These are phyloP conservation scores for Cardamine chenopodiifolia DNA, from an alignment of 345 rosid genomes.

Conservation along the genomic window DNA sequence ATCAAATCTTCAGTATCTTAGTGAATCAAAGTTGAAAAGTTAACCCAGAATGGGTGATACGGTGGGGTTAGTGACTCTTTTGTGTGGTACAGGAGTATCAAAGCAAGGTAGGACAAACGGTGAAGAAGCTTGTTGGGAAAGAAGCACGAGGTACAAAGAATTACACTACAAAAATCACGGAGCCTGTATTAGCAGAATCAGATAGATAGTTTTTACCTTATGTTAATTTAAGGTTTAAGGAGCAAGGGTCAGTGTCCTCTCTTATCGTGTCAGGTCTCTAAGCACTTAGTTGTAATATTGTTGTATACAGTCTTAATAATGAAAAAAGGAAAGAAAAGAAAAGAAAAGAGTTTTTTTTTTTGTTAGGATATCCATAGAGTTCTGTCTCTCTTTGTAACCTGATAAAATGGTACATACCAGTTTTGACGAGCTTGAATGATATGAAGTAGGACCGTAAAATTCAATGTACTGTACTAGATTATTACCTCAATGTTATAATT, in stretches of 20 bases:
- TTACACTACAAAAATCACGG: constrained; percentile 22
- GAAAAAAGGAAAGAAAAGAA: background rate
- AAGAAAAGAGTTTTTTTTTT: background rate
- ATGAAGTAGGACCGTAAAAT: no score
- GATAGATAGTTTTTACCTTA: constrained; percentile 27
- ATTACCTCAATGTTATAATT: no score
- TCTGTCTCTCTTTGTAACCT: background rate
- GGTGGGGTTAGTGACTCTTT: background rate
- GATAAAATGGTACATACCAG: background rate
- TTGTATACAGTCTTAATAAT: no score
- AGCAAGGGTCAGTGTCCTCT: background rate
- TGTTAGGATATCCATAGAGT: no score
- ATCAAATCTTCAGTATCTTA: background rate
- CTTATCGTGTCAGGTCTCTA: constrained; percentile 14
- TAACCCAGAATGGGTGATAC: background rate
- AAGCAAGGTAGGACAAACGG: constrained; percentile 42
- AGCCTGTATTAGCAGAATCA: constrained; percentile 38
- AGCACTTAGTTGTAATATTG: constrained; percentile 32
- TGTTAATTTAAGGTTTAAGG: background rate
- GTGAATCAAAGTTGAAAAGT: background rate
- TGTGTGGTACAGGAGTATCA: constrained; percentile 43
- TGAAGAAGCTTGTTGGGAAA: constrained; percentile 39
- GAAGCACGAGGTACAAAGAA: constrained; percentile 27
- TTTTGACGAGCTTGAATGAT: background rate
- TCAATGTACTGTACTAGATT: no score